Evolutionary conservation across 306 rosid species (phyloP).

Genomic region (Quercus suber): DNA sequence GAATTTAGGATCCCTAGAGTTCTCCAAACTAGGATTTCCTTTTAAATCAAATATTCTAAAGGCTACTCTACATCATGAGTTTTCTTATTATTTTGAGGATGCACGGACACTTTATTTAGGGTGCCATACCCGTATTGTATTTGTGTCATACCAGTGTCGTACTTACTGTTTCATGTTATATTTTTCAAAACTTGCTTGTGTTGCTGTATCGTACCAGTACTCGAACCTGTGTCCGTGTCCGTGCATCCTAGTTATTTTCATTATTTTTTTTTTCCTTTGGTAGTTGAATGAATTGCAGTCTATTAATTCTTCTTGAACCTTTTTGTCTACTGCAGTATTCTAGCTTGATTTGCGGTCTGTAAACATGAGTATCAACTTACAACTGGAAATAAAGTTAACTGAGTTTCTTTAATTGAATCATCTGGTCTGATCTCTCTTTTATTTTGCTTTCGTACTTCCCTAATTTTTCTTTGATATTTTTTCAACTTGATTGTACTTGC

Average conservation of each 20-base stretch:
- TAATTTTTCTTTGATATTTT: background rate
- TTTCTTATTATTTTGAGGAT: background rate
- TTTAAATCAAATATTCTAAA: background rate
- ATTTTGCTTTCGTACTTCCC: constrained; percentile 44
- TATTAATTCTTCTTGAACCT: background rate
- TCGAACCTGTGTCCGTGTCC: accelerated
- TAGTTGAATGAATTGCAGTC: background rate
- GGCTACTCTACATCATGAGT: background rate
- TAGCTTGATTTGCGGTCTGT: background rate
- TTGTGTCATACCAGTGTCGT: accelerated
- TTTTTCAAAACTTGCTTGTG: too few species aligned
- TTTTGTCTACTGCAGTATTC: background rate
- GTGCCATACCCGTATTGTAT: too few species aligned
- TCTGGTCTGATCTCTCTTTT: background rate
- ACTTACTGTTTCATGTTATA: too few species aligned
- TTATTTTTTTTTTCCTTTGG: background rate
- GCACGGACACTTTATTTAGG: too few species aligned
- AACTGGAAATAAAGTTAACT: too few species aligned
- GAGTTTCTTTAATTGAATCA: too few species aligned
- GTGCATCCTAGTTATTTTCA: too few species aligned
- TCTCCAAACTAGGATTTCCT: background rate
- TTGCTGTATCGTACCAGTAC: accelerated
- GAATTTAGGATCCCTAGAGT: background rate
- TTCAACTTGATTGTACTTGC: constrained; percentile 45
- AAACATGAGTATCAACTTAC: background rate